phyloP scores from a whole-genome alignment of 208 protist species.

The Wallacemonas rigidus region DNA sequence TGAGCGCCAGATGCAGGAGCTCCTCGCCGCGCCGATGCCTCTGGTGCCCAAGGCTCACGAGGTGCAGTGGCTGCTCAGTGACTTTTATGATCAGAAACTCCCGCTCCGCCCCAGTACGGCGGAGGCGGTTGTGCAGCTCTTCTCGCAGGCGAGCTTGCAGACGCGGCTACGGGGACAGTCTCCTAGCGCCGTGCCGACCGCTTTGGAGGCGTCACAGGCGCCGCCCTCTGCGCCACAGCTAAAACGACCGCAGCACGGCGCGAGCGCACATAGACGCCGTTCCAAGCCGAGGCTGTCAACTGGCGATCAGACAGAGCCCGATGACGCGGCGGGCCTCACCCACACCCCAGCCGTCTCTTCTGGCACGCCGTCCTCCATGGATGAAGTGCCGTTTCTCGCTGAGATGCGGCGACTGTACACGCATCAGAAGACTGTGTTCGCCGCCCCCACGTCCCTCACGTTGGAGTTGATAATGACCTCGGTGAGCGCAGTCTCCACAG shows the following conservation, averaged over 20 bases:
- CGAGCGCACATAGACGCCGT: no score
- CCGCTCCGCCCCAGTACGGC: slow-evolving; percentile 53
- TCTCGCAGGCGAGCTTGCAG: slow-evolving; percentile 63
- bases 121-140: slow-evolving; percentile 69
- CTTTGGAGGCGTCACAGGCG: not conserved
- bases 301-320: no score
- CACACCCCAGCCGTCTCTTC: not conserved
- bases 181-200: not conserved
- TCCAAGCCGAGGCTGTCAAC: no score
- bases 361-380: not conserved
- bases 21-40: slow-evolving; percentile 67
- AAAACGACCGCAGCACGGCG: not conserved
- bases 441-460: slow-evolving; percentile 64
- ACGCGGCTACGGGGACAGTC: slow-evolving; percentile 33
- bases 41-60: slow-evolving; percentile 56
- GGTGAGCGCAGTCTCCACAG: slow-evolving; percentile 33
- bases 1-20: slow-evolving; percentile 68
- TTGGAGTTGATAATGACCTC: slow-evolving; percentile 82
- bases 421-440: slow-evolving; percentile 60
- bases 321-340: no score
- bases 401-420: slow-evolving; percentile 79
- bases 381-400: slow-evolving; percentile 60
- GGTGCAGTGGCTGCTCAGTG: slow-evolving; percentile 43
- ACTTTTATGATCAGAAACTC: slow-evolving; percentile 52
- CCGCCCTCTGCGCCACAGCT: not conserved